A percentile compares a stretch with the other conserved stretches of the same genome.
phyloP scores from a whole-genome alignment of 1,139 yeast genomes.

The Sugiyamaella pinicola region DNA sequence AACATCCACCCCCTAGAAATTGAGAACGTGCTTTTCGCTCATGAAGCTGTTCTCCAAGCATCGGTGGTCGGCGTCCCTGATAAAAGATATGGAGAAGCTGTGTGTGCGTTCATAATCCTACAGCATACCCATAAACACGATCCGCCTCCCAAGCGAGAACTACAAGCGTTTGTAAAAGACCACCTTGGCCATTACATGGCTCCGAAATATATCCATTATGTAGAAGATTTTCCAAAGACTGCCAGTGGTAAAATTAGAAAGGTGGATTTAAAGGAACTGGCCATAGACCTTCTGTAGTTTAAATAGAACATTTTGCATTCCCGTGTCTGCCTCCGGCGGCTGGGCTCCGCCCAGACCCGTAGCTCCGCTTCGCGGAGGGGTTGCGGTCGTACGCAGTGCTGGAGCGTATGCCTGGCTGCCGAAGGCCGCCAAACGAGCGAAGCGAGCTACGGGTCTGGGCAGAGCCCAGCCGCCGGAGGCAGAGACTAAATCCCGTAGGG shows the following conservation, averaged over 20 bases:
- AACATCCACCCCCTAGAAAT: constrained; percentile 42
- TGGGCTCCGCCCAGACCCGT: no score
- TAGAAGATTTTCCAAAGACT: constrained; percentile 42
- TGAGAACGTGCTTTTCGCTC: constrained; percentile 40
- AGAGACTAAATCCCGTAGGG: no score
- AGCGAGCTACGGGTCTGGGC: background rate
- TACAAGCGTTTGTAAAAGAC: constrained; percentile 33
- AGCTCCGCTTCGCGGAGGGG: no score
- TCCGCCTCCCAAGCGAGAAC: constrained; percentile 28
- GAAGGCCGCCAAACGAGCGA: background rate
- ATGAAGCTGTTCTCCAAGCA: constrained; percentile 39
- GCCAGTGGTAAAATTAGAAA: constrained; percentile 43
- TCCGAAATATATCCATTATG: constrained; percentile 38
- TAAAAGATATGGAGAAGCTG: constrained; percentile 40
- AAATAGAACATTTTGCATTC: constrained; percentile 4
- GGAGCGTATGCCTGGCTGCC: background rate
- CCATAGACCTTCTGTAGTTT: constrained; percentile 13
- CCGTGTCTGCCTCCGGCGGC: no score
- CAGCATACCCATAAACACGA: constrained; percentile 26
- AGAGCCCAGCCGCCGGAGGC: no score
- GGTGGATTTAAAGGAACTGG: constrained; percentile 36
- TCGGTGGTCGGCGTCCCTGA: constrained; percentile 42
- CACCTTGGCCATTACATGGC: constrained; percentile 40
- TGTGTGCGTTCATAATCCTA: constrained; percentile 39
- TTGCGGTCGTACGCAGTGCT: no score